These are phyloP conservation scores for Diaporthe sp. DNA, from an alignment of 2,329 filamentous ascomycete genomes.

Conservation along the genomic window DNA sequence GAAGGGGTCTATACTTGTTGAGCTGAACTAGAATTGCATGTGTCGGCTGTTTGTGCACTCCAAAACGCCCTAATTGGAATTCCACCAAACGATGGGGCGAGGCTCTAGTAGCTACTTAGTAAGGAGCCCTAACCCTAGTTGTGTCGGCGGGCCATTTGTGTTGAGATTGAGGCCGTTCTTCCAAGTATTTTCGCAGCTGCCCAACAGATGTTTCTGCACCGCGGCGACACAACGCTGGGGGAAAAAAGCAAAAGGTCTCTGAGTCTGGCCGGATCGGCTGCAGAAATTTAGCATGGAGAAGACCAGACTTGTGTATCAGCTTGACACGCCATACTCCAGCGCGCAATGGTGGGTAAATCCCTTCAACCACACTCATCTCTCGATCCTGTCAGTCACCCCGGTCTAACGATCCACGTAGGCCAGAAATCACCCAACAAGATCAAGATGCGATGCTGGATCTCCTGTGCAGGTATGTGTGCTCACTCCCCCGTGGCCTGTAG, in stretches of 20 bases:
- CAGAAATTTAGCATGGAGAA: constrained; percentile 54
- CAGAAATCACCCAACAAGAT: constrained; percentile 64
- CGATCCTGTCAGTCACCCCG: neutral
- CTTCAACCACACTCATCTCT: constrained; percentile 14
- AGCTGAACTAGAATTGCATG: neutral
- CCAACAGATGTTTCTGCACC: neutral
- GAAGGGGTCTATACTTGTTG: neutral
- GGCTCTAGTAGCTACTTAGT: neutral
- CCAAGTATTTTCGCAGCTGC: neutral
- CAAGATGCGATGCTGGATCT: constrained; percentile 75
- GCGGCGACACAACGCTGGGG: neutral
- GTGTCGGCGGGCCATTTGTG: neutral
- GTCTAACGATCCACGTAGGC: constrained; percentile 59
- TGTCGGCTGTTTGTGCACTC: too few relatives aligned
- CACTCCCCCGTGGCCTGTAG: constrained; percentile 22
- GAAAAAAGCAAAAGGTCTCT: neutral
- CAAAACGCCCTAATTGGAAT: neutral
- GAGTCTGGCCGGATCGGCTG: neutral
- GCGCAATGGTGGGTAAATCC: constrained; percentile 63
- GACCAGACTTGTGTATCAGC: constrained; percentile 71
- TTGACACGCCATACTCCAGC: constrained; percentile 73
- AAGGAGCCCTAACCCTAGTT: constrained; percentile 23
- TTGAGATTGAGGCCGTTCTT: too few relatives aligned
- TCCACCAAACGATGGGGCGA: neutral
- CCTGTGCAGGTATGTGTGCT: constrained; percentile 67